Evolutionary conservation across 331 rosid genomes (phyloP).

Genomic region (Dryas integrifolia): DNA sequence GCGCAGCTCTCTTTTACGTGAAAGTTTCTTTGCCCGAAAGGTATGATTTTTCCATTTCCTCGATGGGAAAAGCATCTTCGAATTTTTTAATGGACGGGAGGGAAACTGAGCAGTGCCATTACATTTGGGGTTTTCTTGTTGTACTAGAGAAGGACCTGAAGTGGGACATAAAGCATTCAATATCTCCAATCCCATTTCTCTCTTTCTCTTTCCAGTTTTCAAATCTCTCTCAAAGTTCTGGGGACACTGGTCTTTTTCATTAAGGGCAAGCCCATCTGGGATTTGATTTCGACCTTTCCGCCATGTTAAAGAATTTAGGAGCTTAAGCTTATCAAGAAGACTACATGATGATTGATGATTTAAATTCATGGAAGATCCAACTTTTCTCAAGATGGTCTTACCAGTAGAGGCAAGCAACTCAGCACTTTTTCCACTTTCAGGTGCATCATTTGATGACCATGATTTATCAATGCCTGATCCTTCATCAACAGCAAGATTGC

Average conservation of each 20-base stretch:
- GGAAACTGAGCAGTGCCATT: slow-evolving; percentile 22
- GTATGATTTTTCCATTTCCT: slow-evolving; percentile 22
- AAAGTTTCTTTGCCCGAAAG: slow-evolving; percentile 23
- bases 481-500: slow-evolving; percentile 50
- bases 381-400: slow-evolving; percentile 31
- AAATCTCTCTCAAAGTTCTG: slow-evolving; percentile 27
- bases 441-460: slow-evolving; percentile 51
- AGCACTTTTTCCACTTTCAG: slow-evolving; percentile 46
- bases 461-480: slow-evolving; percentile 51
- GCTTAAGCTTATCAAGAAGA: slow-evolving; percentile 60
- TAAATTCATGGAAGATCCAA: slow-evolving; percentile 26
- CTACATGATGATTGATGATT: slow-evolving; percentile 42
- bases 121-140: slow-evolving; percentile 27
- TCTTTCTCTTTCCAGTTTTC: slow-evolving; percentile 40
- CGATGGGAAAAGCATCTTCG: slow-evolving; percentile 25
- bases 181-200: slow-evolving; percentile 24
- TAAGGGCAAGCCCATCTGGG: slow-evolving; percentile 24
- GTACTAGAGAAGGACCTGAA: slow-evolving; percentile 27
- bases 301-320: slow-evolving; percentile 58
- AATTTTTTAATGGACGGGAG: slow-evolving; percentile 29
- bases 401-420: slow-evolving; percentile 36
- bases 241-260: slow-evolving; percentile 28
- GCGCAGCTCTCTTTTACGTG: slow-evolving; percentile 33
- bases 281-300: slow-evolving; percentile 39
- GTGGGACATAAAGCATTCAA: slow-evolving; percentile 30